Percentiles rank a stretch among this genome's conserved stretches.
Conservation (phyloP, 2,329 filamentous ascomycete genomes). For the Fusarium papillatum region DNA sequence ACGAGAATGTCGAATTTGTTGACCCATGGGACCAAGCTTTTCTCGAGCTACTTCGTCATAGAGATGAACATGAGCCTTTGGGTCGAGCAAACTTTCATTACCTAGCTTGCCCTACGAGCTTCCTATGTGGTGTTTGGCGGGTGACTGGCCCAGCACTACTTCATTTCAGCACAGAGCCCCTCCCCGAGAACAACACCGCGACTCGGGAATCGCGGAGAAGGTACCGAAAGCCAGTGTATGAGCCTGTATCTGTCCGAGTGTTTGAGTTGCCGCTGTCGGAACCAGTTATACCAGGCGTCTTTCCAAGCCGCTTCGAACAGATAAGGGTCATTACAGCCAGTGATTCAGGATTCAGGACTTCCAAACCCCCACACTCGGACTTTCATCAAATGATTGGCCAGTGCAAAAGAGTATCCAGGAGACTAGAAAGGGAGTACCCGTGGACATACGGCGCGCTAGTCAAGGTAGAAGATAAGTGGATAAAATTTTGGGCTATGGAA, state of each 20-base stretch:
- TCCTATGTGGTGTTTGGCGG: conserved; percentile 2
- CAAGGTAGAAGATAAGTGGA: background rate
- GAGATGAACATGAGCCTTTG: background rate
- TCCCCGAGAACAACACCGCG: background rate
- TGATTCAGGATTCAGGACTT: background rate
- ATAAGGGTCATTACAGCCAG: background rate
- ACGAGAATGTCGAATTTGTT: background rate
- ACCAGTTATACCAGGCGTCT: background rate
- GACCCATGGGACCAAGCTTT: conserved; percentile 3
- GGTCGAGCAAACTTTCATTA: conserved; percentile 6
- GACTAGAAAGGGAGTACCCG: background rate
- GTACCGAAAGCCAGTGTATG: background rate
- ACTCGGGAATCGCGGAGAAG: background rate
- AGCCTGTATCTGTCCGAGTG: background rate
- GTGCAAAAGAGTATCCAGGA: background rate
- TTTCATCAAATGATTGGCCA: background rate
- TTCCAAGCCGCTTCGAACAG: background rate
- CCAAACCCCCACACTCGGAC: background rate
- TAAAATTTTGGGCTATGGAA: background rate
- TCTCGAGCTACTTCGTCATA: background rate
- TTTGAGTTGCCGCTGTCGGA: background rate
- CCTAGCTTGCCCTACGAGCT: background rate
- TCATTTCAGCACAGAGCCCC: background rate
- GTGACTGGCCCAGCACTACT: conserved; percentile 5
- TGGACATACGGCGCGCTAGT: background rate